Evolutionary conservation across 441 rosid genomes (phyloP).

Genomic region (Brassica hybrid): DNA sequence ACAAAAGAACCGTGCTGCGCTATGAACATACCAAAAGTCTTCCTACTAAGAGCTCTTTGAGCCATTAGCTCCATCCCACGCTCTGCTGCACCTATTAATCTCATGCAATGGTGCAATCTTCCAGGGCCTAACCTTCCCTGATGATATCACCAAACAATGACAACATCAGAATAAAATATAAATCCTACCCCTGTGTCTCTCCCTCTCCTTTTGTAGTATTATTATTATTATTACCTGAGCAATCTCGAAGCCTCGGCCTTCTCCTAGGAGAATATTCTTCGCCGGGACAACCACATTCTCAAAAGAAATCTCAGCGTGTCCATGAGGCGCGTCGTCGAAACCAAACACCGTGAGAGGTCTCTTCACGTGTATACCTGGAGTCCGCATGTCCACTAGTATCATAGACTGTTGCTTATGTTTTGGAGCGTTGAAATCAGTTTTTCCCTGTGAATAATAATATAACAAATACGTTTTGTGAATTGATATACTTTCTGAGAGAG

Average conservation of each 20-base stretch:
- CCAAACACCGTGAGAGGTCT: slow-evolving; percentile 93
- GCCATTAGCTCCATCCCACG: slow-evolving; percentile 98
- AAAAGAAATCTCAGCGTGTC: slow-evolving; percentile 90
- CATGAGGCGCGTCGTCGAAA: slow-evolving; percentile 99
- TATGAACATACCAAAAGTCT: slow-evolving; percentile 83
- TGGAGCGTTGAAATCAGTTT: slow-evolving; percentile 82
- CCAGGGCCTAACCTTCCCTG: slow-evolving; percentile 99
- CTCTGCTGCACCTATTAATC: slow-evolving; percentile 96
- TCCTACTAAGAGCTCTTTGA: slow-evolving; percentile 81
- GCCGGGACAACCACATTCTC: slow-evolving; percentile 84
- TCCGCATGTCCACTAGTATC: slow-evolving; percentile 83
- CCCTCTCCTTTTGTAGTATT: slow-evolving; percentile 1
- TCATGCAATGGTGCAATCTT: slow-evolving; percentile 98
- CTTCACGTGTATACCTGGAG: slow-evolving; percentile 77
- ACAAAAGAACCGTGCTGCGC: slow-evolving; percentile 93
- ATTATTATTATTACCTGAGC: slow-evolving; percentile 74
- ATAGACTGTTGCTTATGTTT: slow-evolving; percentile 97
- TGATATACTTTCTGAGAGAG: neutral
- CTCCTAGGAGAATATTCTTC: slow-evolving; percentile 87
- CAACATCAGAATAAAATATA: slow-evolving; percentile 2
- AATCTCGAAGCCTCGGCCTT: slow-evolving; percentile 99
- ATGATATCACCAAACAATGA: slow-evolving; percentile 32
- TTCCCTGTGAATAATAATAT: slow-evolving; percentile 59
- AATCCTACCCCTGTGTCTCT: neutral
- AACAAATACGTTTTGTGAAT: neutral